Conservation (phyloP, 306 rosid genomes). For the Quercus alba region DNA sequence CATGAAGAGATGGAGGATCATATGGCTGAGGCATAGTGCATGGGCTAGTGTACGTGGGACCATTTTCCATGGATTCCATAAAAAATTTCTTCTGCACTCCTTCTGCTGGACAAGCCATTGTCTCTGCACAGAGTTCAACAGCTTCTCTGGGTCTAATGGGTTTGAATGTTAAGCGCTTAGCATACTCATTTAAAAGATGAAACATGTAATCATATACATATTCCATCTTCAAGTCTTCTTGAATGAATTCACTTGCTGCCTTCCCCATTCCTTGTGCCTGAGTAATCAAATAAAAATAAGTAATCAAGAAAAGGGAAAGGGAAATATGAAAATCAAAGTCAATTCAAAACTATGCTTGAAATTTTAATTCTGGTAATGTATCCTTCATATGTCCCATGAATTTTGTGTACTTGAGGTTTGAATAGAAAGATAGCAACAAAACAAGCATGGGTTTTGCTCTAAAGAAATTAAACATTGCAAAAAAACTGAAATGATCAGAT, state of each 20-base stretch:
- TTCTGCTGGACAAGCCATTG: conserved; percentile 67
- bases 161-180: conserved; percentile 65
- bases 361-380: neutral
- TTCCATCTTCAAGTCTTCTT: conserved; percentile 75
- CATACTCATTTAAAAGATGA: conserved; percentile 59
- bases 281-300: neutral
- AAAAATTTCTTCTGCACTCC: conserved; percentile 37
- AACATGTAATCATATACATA: conserved; percentile 83
- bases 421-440: neutral
- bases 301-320: neutral
- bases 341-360: neutral
- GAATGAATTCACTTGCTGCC: conserved; percentile 61
- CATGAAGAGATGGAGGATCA: conserved; percentile 58
- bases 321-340: neutral
- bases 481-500: neutral
- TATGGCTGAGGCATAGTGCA: conserved; percentile 63
- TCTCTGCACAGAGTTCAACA: conserved; percentile 60
- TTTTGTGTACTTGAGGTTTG: neutral
- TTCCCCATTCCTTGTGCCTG: conserved; percentile 72
- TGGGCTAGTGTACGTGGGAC: conserved; percentile 48
- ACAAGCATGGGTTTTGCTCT: neutral
- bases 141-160: conserved; percentile 48
- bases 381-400: neutral
- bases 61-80: conserved; percentile 69
- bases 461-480: neutral